These are phyloP conservation scores for Rosa persica DNA, from an alignment of 306 rosid species.

Conservation along the genomic window DNA sequence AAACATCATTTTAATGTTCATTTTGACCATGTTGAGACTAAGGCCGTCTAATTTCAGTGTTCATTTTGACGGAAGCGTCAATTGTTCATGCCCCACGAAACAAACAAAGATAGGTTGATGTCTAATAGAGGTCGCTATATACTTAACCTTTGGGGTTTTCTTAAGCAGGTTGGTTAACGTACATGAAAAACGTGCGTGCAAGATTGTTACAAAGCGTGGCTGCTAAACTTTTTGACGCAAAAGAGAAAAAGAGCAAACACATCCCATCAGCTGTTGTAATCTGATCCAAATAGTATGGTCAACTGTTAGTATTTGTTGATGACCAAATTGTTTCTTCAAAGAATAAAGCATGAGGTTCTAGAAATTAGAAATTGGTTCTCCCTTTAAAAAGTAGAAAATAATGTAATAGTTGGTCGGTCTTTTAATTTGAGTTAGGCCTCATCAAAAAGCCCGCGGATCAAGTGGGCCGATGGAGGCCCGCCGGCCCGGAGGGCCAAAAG, in stretches of 20 bases:
- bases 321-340: background rate
- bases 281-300: background rate
- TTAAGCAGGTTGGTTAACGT: too few relatives aligned
- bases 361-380: background rate
- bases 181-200: background rate
- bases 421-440: too few relatives aligned
- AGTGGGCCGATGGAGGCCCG: too few relatives aligned
- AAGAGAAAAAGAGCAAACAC: background rate
- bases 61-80: background rate
- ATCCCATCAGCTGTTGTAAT: background rate
- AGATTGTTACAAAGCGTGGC: slow-evolving; percentile 13
- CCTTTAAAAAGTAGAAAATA: background rate
- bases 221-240: background rate
- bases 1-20: background rate
- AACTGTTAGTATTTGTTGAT: background rate
- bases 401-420: background rate
- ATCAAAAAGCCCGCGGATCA: too few relatives aligned
- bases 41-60: background rate
- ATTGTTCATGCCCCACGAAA: background rate
- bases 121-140: background rate
- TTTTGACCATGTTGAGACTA: slow-evolving; percentile 1
- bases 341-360: background rate
- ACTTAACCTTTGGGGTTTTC: background rate
- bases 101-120: background rate
- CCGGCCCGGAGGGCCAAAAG: too few relatives aligned